A percentile compares a stretch with the other conserved stretches of the same genome.
These are phyloP conservation scores for Fragaria iinumae DNA, from an alignment of 306 rosid species.

Conservation along the genomic window DNA sequence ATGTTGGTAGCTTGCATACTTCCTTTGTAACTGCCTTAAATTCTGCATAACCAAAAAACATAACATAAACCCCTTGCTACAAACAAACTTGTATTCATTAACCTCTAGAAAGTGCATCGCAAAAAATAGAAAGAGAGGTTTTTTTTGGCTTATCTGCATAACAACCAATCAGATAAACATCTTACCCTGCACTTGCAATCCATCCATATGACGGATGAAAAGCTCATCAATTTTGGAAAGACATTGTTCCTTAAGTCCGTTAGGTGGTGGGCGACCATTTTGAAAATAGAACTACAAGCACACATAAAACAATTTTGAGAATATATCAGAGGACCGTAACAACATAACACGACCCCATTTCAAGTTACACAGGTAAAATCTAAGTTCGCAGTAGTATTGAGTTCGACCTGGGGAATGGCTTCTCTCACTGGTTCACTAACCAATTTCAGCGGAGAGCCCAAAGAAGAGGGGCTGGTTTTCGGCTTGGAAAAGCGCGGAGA, in stretches of 20 bases:
- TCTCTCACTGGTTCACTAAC: conserved; percentile 63
- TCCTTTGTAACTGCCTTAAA: conserved; percentile 84
- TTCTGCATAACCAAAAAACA: conserved; percentile 23
- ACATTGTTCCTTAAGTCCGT: conserved; percentile 55
- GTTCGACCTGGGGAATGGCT: conserved; percentile 69
- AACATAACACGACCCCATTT: not conserved
- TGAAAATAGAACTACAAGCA: conserved; percentile 70
- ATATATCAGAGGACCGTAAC: not conserved
- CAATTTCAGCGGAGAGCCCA: conserved; percentile 65
- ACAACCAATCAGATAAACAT: conserved; percentile 4
- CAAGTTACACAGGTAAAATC: conserved; percentile 2
- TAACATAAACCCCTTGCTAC: conserved; percentile 7
- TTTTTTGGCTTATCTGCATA: not conserved
- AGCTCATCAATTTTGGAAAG: conserved; percentile 43
- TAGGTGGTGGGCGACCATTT: conserved; percentile 72
- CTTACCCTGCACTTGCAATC: conserved; percentile 70
- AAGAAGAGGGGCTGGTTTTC: conserved; percentile 63
- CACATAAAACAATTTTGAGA: conserved; percentile 5
- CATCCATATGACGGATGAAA: conserved; percentile 54
- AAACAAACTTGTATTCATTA: not conserved
- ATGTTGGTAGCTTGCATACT: conserved; percentile 87
- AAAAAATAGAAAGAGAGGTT: not conserved
- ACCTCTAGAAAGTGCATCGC: not conserved
- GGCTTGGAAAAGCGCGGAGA: conserved; percentile 67
- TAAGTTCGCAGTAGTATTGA: conserved; percentile 14